A percentile compares a stretch with the other conserved stretches of the same genome.
Evolutionary conservation across 2,329 filamentous ascomycete species (phyloP).

Genomic region (Fusarium sp.): DNA sequence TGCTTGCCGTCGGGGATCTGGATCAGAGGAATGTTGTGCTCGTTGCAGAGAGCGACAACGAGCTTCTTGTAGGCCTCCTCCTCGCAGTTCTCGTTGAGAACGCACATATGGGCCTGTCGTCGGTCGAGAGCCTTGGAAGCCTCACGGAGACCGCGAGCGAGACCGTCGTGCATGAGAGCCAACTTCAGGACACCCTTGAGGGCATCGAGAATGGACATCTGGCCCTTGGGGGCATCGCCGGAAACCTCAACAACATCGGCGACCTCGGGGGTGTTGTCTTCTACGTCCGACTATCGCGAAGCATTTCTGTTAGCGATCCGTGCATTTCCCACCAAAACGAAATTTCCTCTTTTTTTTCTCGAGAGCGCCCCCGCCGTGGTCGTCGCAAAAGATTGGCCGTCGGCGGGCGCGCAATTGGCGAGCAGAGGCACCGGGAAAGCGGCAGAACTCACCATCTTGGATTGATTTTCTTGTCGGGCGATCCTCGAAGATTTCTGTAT

Average conservation of each 20-base stretch:
- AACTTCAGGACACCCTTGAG: slow-evolving; percentile 99
- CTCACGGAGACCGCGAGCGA: slow-evolving; percentile 98
- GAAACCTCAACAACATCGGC: slow-evolving; percentile 94
- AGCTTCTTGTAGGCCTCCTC: slow-evolving; percentile 99
- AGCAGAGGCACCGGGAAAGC: background rate
- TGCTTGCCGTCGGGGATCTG: slow-evolving; percentile 99
- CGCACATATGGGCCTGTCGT: slow-evolving; percentile 99
- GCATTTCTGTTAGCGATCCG: slow-evolving; percentile 40
- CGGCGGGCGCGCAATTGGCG: slow-evolving; percentile 38
- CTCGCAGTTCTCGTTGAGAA: slow-evolving; percentile 99
- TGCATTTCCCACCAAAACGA: slow-evolving; percentile 4
- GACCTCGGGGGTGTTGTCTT: slow-evolving; percentile 95
- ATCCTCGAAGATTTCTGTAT: slow-evolving; percentile 76
- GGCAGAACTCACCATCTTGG: slow-evolving; percentile 72
- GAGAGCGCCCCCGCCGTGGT: slow-evolving; percentile 7
- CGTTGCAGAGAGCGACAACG: slow-evolving; percentile 96
- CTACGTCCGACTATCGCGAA: slow-evolving; percentile 93
- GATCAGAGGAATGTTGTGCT: slow-evolving; percentile 99
- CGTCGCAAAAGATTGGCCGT: slow-evolving; percentile 26
- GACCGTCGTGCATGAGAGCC: slow-evolving; percentile 99
- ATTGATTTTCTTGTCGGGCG: slow-evolving; percentile 71
- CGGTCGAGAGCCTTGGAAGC: slow-evolving; percentile 99
- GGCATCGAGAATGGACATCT: slow-evolving; percentile 98
- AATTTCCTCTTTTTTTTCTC: slow-evolving; percentile 5
- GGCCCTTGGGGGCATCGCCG: slow-evolving; percentile 90